Evolutionary conservation across 441 rosid genomes (phyloP), one percentile per base, ranked within the genome.

Genomic region (Heliophila coronopifolia): DNA sequence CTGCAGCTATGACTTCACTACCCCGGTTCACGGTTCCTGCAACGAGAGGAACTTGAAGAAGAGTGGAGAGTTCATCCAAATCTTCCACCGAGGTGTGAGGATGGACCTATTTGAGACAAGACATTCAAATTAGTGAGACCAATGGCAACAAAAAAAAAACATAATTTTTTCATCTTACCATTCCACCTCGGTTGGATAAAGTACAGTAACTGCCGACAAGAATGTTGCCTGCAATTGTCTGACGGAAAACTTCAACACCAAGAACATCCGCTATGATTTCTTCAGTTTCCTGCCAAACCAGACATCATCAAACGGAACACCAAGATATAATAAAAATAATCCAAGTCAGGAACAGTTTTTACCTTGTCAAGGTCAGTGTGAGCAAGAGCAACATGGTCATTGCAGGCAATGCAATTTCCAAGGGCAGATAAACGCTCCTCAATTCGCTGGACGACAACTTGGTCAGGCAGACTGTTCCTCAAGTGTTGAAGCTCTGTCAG

Each of bases 1-100:
- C 94, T 0, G 94, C 81, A 15, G 72, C 79, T n/a, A 81, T 73
- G 19, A 78, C 88, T 62, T 75, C 83, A 13, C 86, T 80, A 5
- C 96, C 86, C 54, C 86, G 86, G 74, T 87, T 84, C 19, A 84
- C 79, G 0, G 92, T 88, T 23, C 92, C 92, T 7, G 96, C 91
- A 23, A 78, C 94, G 69, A 88, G 47, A 24, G 87, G 90, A 9
- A 86, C 87, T 50, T 80, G 86, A 41, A 79, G 75, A 34, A 87
- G 84, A 11, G 77, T 87, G 0, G 94, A 77, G 7, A 83, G 81
- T 63, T 83, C 95, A 10, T 72, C 75, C 75, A 79, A 53, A 65
- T 83, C 90, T 60, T 81, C 87, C 36, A 76, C 68, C 24, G 86
- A 76, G 19, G 94, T 79, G 10, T 77, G 77, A 1, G 91, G 94